Evolutionary conservation across 1,284 basidiomycete species (phyloP), one percentile per base, ranked within the genome.

Genomic region (Mycena sp.): DNA sequence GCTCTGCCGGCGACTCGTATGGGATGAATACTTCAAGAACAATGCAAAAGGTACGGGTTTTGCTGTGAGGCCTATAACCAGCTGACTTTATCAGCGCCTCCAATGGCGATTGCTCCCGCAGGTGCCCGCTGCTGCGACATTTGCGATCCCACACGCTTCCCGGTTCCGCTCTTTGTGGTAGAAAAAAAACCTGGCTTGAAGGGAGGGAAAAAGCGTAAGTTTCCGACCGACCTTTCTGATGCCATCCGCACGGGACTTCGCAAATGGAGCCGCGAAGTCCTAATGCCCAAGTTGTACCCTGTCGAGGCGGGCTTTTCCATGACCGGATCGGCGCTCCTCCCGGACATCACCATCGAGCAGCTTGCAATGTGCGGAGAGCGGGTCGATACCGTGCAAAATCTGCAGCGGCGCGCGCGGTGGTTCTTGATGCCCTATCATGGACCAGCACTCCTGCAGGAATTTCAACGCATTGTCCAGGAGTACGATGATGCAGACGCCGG

Each of bases 91-190:
- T 28, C n/a, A 62, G 60, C 25, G 14, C 28, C 14, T 10, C 41
- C 48, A 7, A 40, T 23, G 5, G 19, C 43, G 21, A 23, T 41
- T 4, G 21, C 26, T 25, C 64, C 64, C 17, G 5, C 44, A 6
- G 54, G 54, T n/a, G 55, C 64, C 19, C 64, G 64, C 11, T 65
- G 64, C 45, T 65, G 64, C 50, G 64, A 65, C 41, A 65, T 63
- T 30, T 65, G 64, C 43, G 11, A 44, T 4, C 64, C 64, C n/a
- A 35, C 51, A 12, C 19, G 19, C 2, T 65, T 65, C 43, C 60
- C 48, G n/a, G 40, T 58, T n/a, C 45, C 56, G 4, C 58, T 53
- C 16, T 35, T 65, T 23, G 12, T 43, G 6, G 25, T 62, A 3
- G 26, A 29, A 6, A 52, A 41, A 37, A 16, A 10, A 37, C 32